phyloP scores from a whole-genome alignment of 176 grass and related monocot genomes.

The Panicum miliaceum region DNA sequence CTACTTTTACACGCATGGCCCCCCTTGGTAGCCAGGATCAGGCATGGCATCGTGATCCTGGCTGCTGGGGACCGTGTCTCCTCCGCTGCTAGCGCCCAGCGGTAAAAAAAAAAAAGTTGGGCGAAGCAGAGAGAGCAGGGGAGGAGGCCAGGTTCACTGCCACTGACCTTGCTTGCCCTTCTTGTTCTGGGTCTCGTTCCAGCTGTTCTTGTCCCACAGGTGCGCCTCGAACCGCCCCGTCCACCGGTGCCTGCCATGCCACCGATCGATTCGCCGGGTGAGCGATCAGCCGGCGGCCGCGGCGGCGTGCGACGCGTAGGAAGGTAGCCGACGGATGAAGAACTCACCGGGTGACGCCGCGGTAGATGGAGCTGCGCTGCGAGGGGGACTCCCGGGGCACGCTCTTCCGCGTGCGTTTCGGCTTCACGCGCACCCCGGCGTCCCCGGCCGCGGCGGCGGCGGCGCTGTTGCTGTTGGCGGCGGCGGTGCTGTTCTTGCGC shows the following conservation, averaged over 20 bases:
- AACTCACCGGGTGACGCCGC: conserved; percentile 80
- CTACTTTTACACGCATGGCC: neutral
- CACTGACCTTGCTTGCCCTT: conserved; percentile 82
- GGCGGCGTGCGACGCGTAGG: too few species aligned
- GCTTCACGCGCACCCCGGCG: conserved; percentile 42
- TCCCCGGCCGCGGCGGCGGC: neutral
- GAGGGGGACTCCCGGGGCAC: conserved; percentile 68
- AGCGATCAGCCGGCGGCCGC: neutral
- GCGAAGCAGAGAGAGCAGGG: too few species aligned
- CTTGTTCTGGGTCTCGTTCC: conserved; percentile 67
- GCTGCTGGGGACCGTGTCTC: neutral
- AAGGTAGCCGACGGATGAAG: too few species aligned
- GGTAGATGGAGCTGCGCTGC: conserved; percentile 85
- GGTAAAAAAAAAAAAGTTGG: too few species aligned
- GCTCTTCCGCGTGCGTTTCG: conserved; percentile 81
- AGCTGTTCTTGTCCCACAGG: conserved; percentile 80
- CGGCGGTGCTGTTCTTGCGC: conserved; percentile 37
- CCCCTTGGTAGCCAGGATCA: neutral
- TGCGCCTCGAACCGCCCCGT: conserved; percentile 94
- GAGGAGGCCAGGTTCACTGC: neutral
- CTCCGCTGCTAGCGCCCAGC: neutral
- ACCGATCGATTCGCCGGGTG: neutral
- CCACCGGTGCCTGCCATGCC: conserved; percentile 67
- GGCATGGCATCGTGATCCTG: neutral
- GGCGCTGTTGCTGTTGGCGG: neutral